Evolutionary conservation across 2,329 filamentous ascomycete species (phyloP).

Genomic region (Colletotrichum tropicicola): DNA sequence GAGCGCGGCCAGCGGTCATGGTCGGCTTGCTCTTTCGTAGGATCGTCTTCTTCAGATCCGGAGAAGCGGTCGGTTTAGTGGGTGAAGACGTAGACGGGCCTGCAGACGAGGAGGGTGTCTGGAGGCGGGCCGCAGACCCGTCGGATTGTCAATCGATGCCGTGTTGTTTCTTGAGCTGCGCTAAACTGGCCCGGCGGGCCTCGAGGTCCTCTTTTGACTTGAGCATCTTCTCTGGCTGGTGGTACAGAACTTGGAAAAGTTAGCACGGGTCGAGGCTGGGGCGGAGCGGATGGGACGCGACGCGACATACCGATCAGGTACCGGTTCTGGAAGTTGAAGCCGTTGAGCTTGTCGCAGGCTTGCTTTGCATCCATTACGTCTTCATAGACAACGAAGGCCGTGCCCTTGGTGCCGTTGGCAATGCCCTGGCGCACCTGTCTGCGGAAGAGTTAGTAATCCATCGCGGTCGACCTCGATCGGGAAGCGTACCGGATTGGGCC

Average conservation of each 20-base stretch:
- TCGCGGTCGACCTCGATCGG: neutral
- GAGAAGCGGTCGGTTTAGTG: conserved; percentile 43
- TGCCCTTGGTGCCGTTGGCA: conserved; percentile 96
- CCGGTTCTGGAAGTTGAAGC: conserved; percentile 99
- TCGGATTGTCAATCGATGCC: conserved; percentile 96
- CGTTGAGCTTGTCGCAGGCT: conserved; percentile 99
- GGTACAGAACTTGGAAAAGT: conserved; percentile 63
- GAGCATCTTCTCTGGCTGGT: conserved; percentile 73
- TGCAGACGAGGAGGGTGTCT: conserved; percentile 60
- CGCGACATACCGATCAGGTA: conserved; percentile 89
- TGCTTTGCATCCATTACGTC: conserved; percentile 99
- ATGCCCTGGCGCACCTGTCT: conserved; percentile 99
- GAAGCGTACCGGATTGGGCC: conserved; percentile 85
- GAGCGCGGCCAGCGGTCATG: conserved; percentile 46
- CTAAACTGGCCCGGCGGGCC: conserved; percentile 94
- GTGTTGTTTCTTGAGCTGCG: conserved; percentile 96
- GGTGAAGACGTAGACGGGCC: conserved; percentile 65
- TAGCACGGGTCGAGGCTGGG: neutral
- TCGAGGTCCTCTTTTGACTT: conserved; percentile 94
- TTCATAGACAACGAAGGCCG: conserved; percentile 98
- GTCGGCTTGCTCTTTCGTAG: conserved; percentile 53
- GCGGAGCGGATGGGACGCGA: conserved; percentile 19
- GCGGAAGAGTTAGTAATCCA: conserved; percentile 31
- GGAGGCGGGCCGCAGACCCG: conserved; percentile 66
- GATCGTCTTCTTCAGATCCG: conserved; percentile 51